A percentile compares a stretch with the other conserved stretches of the same genome.
These are phyloP conservation scores for Acer campestre DNA, from an alignment of 345 rosid species.

Conservation along the genomic window DNA sequence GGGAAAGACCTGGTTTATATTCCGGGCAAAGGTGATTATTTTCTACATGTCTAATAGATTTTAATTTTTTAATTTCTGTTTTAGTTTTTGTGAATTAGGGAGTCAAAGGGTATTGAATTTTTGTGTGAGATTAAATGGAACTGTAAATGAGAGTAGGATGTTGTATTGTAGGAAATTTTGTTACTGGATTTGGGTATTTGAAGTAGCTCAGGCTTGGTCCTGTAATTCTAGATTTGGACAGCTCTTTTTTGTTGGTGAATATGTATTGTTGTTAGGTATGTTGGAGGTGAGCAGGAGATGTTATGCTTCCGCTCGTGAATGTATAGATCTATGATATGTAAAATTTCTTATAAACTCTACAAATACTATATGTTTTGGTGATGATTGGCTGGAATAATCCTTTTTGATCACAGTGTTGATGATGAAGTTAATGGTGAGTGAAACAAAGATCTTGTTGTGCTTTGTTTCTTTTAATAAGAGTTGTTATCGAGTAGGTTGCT, in stretches of 20 bases:
- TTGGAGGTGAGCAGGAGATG: too few relatives aligned
- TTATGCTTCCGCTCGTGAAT: too few relatives aligned
- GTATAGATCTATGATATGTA: background rate
- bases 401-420: too few relatives aligned
- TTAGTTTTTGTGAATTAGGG: too few relatives aligned
- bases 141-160: too few relatives aligned
- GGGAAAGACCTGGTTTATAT: conserved; percentile 74
- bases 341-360: background rate
- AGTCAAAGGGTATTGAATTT: too few relatives aligned
- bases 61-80: too few relatives aligned
- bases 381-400: too few relatives aligned
- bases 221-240: background rate
- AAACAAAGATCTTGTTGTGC: background rate
- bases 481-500: background rate
- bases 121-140: too few relatives aligned
- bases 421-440: background rate
- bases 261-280: background rate
- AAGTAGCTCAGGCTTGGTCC: background rate
- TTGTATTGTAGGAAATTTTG: background rate
- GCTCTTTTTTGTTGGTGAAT: background rate
- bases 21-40: conserved; percentile 62
- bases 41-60: background rate
- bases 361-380: background rate
- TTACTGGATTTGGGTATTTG: background rate
- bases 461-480: background rate